A percentile compares a stretch with the other conserved stretches of the same genome.
Evolutionary conservation across 345 rosid species (phyloP).

Genomic region (Populus euphratica): DNA sequence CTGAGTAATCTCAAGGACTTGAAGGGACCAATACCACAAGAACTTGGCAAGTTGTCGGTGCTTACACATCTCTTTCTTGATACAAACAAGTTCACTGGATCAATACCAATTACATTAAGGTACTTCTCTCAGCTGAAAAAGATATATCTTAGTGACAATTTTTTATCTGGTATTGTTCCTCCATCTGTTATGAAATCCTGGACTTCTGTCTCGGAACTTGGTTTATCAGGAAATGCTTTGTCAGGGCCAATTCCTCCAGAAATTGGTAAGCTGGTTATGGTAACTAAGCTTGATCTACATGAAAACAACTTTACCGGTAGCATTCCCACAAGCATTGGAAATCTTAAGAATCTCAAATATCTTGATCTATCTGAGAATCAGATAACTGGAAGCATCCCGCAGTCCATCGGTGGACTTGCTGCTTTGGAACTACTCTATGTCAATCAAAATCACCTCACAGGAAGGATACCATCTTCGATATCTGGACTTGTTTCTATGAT

Average conservation of each 20-base stretch:
- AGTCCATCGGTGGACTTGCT: slow-evolving; percentile 42
- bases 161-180: slow-evolving; percentile 36
- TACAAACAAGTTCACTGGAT: slow-evolving; percentile 43
- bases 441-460: slow-evolving; percentile 42
- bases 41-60: slow-evolving; percentile 33
- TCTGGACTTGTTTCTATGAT: slow-evolving; percentile 40
- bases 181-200: slow-evolving; percentile 26
- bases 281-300: slow-evolving; percentile 45
- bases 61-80: slow-evolving; percentile 43
- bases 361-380: slow-evolving; percentile 51
- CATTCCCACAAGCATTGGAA: slow-evolving; percentile 41
- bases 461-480: slow-evolving; percentile 48
- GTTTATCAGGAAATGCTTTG: slow-evolving; percentile 45
- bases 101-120: slow-evolving; percentile 39
- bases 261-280: slow-evolving; percentile 29
- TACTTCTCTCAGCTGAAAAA: slow-evolving; percentile 27
- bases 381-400: slow-evolving; percentile 42
- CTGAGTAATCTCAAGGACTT: slow-evolving; percentile 50
- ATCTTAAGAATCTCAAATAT: slow-evolving; percentile 33
- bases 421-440: slow-evolving; percentile 36
- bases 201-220: slow-evolving; percentile 36
- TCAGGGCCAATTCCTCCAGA: slow-evolving; percentile 38
- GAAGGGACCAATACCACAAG: slow-evolving; percentile 42
- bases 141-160: slow-evolving; percentile 40
- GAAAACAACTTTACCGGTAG: slow-evolving; percentile 40